Percentiles rank a stretch among this genome's conserved stretches.
phyloP scores from a whole-genome alignment of 2,329 filamentous ascomycete genomes.

The Leptographium wingfieldii region DNA sequence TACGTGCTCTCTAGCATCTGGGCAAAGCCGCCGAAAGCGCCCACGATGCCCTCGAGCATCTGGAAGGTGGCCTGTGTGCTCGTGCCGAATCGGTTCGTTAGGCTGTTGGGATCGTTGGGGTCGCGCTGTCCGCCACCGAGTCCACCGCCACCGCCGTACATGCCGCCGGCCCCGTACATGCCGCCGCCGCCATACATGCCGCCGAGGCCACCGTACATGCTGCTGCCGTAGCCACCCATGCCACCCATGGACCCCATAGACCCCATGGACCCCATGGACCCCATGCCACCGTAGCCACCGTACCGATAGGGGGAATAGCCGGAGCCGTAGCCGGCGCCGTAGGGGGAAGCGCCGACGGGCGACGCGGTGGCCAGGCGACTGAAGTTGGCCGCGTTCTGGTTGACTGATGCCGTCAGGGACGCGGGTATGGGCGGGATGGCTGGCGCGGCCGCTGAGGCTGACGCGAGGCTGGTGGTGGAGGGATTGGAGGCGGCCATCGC shows the following conservation, averaged over 20 bases:
- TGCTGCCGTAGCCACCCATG: slow-evolving; percentile 19
- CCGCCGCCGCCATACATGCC: slow-evolving; percentile 29
- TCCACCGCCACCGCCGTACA: slow-evolving; percentile 47
- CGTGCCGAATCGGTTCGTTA: slow-evolving; percentile 91
- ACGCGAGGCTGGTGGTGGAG: slow-evolving; percentile 25
- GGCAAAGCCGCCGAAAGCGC: slow-evolving; percentile 91
- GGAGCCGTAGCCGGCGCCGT: slow-evolving; percentile 20
- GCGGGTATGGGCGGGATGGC: slow-evolving; percentile 70
- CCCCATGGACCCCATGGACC: slow-evolving; percentile 31
- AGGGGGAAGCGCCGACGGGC: slow-evolving; percentile 13
- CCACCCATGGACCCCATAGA: slow-evolving; percentile 32
- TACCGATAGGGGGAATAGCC: slow-evolving; percentile 39
- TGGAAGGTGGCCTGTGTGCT: slow-evolving; percentile 95
- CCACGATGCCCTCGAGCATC: slow-evolving; percentile 94
- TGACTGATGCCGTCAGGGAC: slow-evolving; percentile 65
- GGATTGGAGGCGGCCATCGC: slow-evolving; percentile 19
- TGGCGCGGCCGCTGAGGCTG: slow-evolving; percentile 41
- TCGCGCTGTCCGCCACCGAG: slow-evolving; percentile 34
- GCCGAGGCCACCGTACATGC: slow-evolving; percentile 42
- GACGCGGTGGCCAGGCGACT: slow-evolving; percentile 34
- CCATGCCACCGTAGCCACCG: slow-evolving; percentile 22
- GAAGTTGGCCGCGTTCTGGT: slow-evolving; percentile 78
- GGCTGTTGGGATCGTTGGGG: slow-evolving; percentile 80
- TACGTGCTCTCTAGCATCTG: slow-evolving; percentile 99
- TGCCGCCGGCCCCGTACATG: slow-evolving; percentile 35